These are phyloP conservation scores for Xylariaceae sp. DNA, from an alignment of 2,329 filamentous ascomycete species.

Conservation along the genomic window DNA sequence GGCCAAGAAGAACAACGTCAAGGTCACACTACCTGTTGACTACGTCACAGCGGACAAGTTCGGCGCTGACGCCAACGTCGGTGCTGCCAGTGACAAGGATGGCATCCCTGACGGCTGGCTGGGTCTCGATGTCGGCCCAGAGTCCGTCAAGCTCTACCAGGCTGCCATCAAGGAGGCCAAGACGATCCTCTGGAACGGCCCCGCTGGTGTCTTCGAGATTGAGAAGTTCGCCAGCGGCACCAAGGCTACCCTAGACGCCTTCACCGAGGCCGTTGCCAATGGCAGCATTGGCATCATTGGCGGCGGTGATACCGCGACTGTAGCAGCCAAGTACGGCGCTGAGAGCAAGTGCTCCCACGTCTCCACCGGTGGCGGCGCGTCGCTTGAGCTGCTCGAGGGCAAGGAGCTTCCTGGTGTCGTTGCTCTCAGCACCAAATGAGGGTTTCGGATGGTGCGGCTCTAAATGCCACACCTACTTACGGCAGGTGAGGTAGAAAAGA, in stretches of 20 bases:
- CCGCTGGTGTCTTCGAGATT: conserved; percentile 95
- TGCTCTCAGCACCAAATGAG: conserved; percentile 76
- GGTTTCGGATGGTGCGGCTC: conserved; percentile 10
- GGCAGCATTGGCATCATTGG: conserved; percentile 98
- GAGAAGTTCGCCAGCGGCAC: conserved; percentile 90
- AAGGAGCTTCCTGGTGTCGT: conserved; percentile 93
- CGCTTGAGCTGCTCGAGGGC: conserved; percentile 92
- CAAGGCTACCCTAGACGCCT: conserved; percentile 85
- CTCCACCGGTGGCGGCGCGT: conserved; percentile 92
- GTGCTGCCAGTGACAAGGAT: conserved; percentile 75
- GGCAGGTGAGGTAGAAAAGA: too few species aligned
- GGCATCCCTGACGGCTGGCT: conserved; percentile 97
- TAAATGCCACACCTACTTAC: conserved; percentile 6
- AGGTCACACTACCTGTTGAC: conserved; percentile 90
- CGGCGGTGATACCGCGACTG: conserved; percentile 95
- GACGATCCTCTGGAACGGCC: conserved; percentile 99
- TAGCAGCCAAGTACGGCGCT: conserved; percentile 92
- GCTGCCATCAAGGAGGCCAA: conserved; percentile 79
- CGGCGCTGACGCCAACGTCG: conserved; percentile 72
- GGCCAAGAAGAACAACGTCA: conserved; percentile 93
- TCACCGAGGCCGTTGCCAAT: conserved; percentile 69
- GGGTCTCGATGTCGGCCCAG: conserved; percentile 89
- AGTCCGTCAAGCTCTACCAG: conserved; percentile 86
- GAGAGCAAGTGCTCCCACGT: conserved; percentile 98
- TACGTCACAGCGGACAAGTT: conserved; percentile 98